These are phyloP conservation scores for Populus hybrid DNA, from an alignment of 441 rosid genomes.

Conservation along the genomic window DNA sequence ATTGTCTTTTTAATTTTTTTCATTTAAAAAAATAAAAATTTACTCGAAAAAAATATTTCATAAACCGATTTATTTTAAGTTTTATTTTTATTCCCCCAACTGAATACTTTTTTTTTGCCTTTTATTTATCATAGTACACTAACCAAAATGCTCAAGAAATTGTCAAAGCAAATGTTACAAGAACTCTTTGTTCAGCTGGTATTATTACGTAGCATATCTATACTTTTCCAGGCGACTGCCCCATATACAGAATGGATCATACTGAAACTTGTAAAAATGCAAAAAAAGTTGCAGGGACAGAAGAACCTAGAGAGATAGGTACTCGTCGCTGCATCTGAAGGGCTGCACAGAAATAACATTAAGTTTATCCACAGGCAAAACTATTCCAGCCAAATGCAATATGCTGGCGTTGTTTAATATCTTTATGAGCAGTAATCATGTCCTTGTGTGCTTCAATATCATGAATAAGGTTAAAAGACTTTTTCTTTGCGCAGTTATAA, in stretches of 20 bases:
- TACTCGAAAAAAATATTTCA: no score
- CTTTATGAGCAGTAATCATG: constrained; percentile 24
- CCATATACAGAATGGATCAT: constrained; percentile 21
- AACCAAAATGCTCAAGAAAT: no score
- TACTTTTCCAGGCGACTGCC: neutral
- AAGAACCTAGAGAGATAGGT: constrained; percentile 28
- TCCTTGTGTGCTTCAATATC: constrained; percentile 30
- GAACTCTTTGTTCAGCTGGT: neutral
- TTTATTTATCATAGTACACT: no score
- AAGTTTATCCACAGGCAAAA: constrained; percentile 37
- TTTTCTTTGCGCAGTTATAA: constrained; percentile 26
- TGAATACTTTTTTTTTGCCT: no score
- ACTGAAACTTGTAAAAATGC: constrained; percentile 43
- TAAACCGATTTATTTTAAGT: no score
- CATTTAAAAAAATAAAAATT: no score
- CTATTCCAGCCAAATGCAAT: constrained; percentile 41
- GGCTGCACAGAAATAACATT: constrained; percentile 40
- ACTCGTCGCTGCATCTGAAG: constrained; percentile 49
- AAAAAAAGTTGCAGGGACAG: constrained; percentile 42
- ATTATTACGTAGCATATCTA: neutral
- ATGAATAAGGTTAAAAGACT: constrained; percentile 30
- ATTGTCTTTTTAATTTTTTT: no score
- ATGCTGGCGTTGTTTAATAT: constrained; percentile 25
- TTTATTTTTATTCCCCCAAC: no score
- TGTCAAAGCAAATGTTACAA: no score